Base-by-base conservation (phyloP, 2,329 filamentous ascomycete genomes). In the Monilinia fructicola region DNA sequence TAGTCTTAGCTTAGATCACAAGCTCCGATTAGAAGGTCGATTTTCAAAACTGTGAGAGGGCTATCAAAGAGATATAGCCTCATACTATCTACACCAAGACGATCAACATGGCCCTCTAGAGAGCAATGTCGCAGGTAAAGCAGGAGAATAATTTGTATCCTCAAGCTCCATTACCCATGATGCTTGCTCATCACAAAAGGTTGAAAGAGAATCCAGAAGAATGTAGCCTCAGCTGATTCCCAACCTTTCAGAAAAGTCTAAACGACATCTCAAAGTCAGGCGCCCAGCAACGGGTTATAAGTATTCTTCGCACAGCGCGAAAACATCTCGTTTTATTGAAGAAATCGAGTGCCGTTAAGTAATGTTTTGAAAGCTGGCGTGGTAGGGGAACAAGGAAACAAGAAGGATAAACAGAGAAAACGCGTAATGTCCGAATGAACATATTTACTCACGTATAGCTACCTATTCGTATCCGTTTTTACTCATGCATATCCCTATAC, bases 161-260 rank as follows among this genome's bases (percentile, higher is more conserved):
- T 42, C 14, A 26, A 52, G 14, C 18, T 50, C n/a, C 54, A 46
- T 38, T 28, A 5, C 40, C 28, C 26, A 55, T 26, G 40, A 44
- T 16, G 11, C 31, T 65, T 65, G 28, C 48, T 12, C 31, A 26
- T 35, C 48, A 23, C 7, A 52, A 44, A 4, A 59, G 28, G 18
- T 21, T 12, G 31, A 12, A 12, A 16, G n/a, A 11, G 23, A 35
- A 35, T 38, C 18, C 50, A 40, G 21, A 66, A 66, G 60, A 67
- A 71, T 86, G 85, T 90, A 82, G 87, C 87, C 87, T 82, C 86
- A 83, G 85, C 87, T 90, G 87, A 90, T 90, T 90, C 87, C 87
- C 83, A 84, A 81, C 79, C 82, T 83, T 80, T 89, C 86, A 83
- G 78, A 78, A 83, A 81, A 79, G 81, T 84, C 84, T 78, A 78